Evolutionary conservation across 345 rosid species (phyloP).

Genomic region (Alliaria petiolata): DNA sequence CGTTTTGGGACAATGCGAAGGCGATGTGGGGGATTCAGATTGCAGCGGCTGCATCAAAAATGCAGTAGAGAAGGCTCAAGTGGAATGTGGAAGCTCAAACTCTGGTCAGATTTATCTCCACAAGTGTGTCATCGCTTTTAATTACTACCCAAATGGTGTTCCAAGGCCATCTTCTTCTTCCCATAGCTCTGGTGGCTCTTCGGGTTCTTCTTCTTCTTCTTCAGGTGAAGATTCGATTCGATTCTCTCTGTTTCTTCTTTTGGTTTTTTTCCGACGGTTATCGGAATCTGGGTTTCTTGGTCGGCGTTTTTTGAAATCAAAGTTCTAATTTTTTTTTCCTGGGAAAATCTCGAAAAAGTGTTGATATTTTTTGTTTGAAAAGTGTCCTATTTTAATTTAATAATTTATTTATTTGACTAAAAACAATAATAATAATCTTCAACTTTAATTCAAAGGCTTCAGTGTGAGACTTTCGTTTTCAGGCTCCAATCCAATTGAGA

Average conservation of each 20-base stretch:
- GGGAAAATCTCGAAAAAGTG: not conserved
- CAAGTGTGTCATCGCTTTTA: constrained; percentile 83
- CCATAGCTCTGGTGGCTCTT: constrained; percentile 41
- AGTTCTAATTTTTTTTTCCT: not conserved
- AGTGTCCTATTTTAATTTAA: not conserved
- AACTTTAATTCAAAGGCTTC: constrained; percentile 29
- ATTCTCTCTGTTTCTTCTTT: not conserved
- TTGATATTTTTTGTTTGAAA: not conserved
- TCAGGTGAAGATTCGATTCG: constrained; percentile 20
- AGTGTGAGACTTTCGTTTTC: constrained; percentile 20
- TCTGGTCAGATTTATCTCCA: constrained; percentile 87
- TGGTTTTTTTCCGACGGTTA: not conserved
- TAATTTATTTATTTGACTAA: not conserved
- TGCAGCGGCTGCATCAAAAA: constrained; percentile 73
- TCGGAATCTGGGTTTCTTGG: not conserved
- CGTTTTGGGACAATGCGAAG: constrained; percentile 90
- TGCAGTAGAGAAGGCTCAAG: constrained; percentile 84
- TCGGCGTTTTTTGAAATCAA: not conserved
- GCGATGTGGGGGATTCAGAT: constrained; percentile 92
- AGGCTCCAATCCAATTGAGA: constrained; percentile 12
- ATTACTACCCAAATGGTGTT: constrained; percentile 79
- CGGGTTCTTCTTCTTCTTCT: constrained; percentile 24
- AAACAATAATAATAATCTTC: not conserved
- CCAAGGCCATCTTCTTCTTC: constrained; percentile 50
- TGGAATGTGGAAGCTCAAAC: constrained; percentile 80